Percentiles rank a stretch among this genome's conserved stretches.
Evolutionary conservation across 2,329 filamentous ascomycete genomes (phyloP).

Genomic region (Neodidymelliopsis sp.): DNA sequence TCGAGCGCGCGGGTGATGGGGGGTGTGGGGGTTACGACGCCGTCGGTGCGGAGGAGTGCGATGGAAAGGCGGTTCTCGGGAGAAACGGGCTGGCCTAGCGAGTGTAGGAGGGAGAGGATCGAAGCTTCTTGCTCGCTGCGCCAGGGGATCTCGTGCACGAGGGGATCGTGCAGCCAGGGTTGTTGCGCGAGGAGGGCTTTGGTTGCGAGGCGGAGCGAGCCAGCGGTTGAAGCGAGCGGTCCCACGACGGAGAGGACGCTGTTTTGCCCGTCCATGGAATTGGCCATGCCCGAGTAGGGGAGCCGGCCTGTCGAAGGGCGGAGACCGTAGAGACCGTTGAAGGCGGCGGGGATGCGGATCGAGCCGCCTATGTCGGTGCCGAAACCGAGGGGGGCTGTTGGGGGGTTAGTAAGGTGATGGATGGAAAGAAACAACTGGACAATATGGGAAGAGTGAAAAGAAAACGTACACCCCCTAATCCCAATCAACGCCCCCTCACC

Average conservation of each 20-base stretch:
- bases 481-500: slow-evolving; percentile 68
- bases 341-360: slow-evolving; percentile 65
- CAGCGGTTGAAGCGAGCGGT: slow-evolving; percentile 65
- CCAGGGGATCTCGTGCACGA: slow-evolving; percentile 72
- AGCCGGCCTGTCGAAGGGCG: slow-evolving; percentile 62
- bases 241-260: slow-evolving; percentile 69
- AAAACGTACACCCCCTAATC: slow-evolving; percentile 55
- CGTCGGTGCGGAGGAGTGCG: slow-evolving; percentile 44
- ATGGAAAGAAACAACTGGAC: background rate
- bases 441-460: background rate
- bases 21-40: slow-evolving; percentile 45
- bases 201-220: slow-evolving; percentile 63
- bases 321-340: slow-evolving; percentile 64
- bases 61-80: slow-evolving; percentile 36
- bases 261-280: slow-evolving; percentile 70
- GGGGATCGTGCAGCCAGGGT: slow-evolving; percentile 72
- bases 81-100: slow-evolving; percentile 1
- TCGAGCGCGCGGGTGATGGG: slow-evolving; percentile 47
- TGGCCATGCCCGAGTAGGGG: slow-evolving; percentile 58
- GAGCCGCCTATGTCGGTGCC: slow-evolving; percentile 66
- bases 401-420: slow-evolving; percentile 5
- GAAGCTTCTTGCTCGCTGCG: slow-evolving; percentile 53
- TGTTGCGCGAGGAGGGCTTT: slow-evolving; percentile 63
- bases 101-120: slow-evolving; percentile 46
- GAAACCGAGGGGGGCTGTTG: slow-evolving; percentile 58